Evolutionary conservation across 73 alveolate species (phyloP).

Genomic region (Paramecium biaurelia): DNA sequence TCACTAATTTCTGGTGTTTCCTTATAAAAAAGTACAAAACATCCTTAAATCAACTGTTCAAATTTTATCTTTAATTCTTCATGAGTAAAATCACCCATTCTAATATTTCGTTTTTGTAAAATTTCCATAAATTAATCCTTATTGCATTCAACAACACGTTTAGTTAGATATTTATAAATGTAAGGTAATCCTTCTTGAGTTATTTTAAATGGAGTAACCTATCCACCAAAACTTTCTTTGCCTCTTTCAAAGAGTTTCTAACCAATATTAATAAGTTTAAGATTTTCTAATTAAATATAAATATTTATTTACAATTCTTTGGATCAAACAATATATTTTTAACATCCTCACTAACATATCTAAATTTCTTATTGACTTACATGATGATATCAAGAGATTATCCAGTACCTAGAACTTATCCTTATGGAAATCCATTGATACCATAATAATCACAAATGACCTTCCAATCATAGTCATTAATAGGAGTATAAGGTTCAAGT

Average conservation of each 20-base stretch:
- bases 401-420: constrained; percentile 50
- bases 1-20: background rate
- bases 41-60: background rate
- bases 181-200: constrained; percentile 50
- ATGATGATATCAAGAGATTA: constrained; percentile 7
- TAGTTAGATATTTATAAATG: constrained; percentile 33
- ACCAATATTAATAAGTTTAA: constrained; percentile 53
- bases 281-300: constrained; percentile 3
- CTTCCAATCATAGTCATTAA: constrained; percentile 61
- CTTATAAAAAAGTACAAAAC: constrained; percentile 4
- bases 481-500: constrained; percentile 35
- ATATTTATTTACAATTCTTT: background rate
- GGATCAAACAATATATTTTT: background rate
- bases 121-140: constrained; percentile 44
- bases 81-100: background rate
- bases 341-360: constrained; percentile 36
- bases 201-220: constrained; percentile 41
- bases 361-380: constrained; percentile 4
- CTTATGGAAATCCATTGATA: constrained; percentile 34
- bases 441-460: constrained; percentile 60
- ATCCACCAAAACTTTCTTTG: constrained; percentile 60
- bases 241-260: constrained; percentile 54
- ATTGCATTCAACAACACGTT: constrained; percentile 25
- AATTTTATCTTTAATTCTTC: constrained; percentile 32
- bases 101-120: constrained; percentile 25